Conservation (phyloP, 2,329 filamentous ascomycete genomes). For the Penicillium olsonii region DNA sequence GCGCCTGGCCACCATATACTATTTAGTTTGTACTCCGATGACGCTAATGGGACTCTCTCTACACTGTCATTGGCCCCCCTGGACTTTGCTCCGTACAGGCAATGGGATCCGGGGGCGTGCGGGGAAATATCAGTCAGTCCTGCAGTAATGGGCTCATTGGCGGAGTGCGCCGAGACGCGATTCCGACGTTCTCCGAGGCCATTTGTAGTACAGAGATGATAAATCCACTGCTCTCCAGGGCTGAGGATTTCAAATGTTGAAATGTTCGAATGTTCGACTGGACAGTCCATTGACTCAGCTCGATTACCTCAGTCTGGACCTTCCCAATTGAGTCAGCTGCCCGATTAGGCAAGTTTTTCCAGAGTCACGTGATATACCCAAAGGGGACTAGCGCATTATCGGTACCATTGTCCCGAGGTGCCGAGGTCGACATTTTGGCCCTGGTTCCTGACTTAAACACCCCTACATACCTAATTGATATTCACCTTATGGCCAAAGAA, state of each 20-base stretch:
- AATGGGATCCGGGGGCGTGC: conserved; percentile 7
- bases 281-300: background rate
- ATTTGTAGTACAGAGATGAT: background rate
- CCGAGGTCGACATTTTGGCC: no score
- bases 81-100: background rate
- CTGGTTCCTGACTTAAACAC: no score
- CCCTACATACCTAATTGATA: no score
- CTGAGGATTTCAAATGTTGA: no score
- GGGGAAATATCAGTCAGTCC: conserved; percentile 1
- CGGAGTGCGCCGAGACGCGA: conserved; percentile 5
- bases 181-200: background rate
- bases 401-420: no score
- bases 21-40: conserved; percentile 1
- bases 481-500: no score
- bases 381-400: background rate
- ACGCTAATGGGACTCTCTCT: background rate
- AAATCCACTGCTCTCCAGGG: background rate
- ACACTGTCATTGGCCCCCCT: conserved; percentile 1
- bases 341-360: background rate
- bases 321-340: background rate
- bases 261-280: background rate
- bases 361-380: background rate
- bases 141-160: background rate
- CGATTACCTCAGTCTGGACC: background rate
- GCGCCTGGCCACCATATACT: background rate